These are phyloP conservation scores for Xylariaceae sp. DNA, from an alignment of 2,329 filamentous ascomycete genomes.

Conservation along the genomic window DNA sequence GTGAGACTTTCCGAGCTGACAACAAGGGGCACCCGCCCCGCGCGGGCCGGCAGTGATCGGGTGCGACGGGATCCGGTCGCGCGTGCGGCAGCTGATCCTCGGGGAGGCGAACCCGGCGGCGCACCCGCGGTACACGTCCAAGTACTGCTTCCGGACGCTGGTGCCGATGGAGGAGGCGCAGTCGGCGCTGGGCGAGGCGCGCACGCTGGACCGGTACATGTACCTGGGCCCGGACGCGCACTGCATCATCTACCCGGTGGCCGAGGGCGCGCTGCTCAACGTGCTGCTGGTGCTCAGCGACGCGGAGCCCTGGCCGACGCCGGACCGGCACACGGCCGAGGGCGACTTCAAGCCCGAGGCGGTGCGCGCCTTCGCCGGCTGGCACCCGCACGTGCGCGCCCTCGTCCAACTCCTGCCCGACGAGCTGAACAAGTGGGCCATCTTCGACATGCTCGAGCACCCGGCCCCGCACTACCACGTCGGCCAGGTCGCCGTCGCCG, in stretches of 20 bases:
- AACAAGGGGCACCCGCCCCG: too few species aligned
- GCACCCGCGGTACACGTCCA: conserved; percentile 43
- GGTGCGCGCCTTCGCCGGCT: conserved; percentile 30
- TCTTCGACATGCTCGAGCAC: conserved; percentile 43
- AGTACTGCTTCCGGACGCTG: conserved; percentile 55
- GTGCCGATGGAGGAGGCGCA: conserved; percentile 50
- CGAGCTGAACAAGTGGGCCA: conserved; percentile 44
- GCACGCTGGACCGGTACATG: conserved; percentile 44
- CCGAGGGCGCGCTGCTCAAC: conserved; percentile 49
- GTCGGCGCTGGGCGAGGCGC: conserved; percentile 38
- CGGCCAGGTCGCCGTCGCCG: conserved; percentile 39
- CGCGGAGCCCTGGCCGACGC: conserved; percentile 26
- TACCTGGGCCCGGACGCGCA: conserved; percentile 51
- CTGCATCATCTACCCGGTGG: conserved; percentile 54
- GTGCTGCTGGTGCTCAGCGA: conserved; percentile 40
- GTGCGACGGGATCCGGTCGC: conserved; percentile 58
- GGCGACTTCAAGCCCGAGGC: conserved; percentile 32
- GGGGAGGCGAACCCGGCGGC: conserved; percentile 36
- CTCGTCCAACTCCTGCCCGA: conserved; percentile 39
- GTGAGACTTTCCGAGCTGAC: too few species aligned
- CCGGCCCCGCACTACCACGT: conserved; percentile 37
- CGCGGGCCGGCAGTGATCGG: conserved; percentile 52
- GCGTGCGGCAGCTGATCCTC: conserved; percentile 43
- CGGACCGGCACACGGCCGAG: conserved; percentile 24
- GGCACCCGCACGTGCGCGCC: conserved; percentile 30